These are phyloP conservation scores for Psidium guajava DNA, from an alignment of 345 rosid genomes.

Conservation along the genomic window DNA sequence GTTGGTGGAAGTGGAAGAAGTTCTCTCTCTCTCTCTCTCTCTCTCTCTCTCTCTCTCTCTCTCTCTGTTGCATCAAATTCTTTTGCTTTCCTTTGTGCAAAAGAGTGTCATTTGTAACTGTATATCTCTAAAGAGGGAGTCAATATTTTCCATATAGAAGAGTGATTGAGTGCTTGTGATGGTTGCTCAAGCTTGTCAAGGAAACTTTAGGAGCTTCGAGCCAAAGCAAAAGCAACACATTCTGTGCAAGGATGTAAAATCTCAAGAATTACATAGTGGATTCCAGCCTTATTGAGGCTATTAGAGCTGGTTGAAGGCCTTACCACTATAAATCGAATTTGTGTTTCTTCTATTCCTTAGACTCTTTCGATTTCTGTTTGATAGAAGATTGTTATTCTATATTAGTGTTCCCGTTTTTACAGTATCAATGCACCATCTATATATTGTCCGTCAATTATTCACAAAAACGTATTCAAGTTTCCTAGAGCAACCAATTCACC, in stretches of 20 bases:
- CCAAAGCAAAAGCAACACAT: not conserved
- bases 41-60: not conserved
- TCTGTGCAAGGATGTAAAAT: not conserved
- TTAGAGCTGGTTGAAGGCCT: not conserved
- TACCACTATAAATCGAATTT: not conserved
- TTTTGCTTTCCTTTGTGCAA: not conserved
- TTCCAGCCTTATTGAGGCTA: rapidly evolving
- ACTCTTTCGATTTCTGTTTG: not conserved
- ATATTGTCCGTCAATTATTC: rapidly evolving
- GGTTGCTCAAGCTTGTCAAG: rapidly evolving
- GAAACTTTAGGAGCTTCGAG: not conserved
- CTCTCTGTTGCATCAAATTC: not conserved
- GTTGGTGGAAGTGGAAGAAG: not conserved
- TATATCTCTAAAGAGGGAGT: not conserved
- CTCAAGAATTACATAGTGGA: not conserved
- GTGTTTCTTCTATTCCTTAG: not conserved
- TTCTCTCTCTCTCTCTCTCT: not conserved
- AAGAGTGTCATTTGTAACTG: not conserved
- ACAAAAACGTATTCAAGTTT: not conserved
- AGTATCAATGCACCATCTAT: not conserved
- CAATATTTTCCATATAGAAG: not conserved
- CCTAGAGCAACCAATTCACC: not conserved
- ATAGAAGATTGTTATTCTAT: not conserved
- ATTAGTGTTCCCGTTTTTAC: rapidly evolving
- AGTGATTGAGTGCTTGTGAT: not conserved